Base-by-base conservation (phyloP, 2,329 filamentous ascomycete genomes). In the Metarhizium robertsii region DNA sequence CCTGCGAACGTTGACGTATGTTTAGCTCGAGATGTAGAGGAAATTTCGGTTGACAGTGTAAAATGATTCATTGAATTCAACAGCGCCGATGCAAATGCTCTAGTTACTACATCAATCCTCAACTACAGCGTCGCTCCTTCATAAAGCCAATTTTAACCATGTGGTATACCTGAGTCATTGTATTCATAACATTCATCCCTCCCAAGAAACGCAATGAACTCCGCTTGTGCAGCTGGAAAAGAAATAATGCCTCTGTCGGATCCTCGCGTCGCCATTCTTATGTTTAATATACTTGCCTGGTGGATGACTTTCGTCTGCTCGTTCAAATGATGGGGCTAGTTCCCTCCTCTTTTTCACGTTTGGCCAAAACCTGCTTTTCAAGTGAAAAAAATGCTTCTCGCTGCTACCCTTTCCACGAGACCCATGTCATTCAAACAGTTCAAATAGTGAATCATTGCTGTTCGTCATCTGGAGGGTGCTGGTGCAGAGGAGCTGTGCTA, bases 401-500 rank as follows among this genome's bases (percentile, higher is more conserved):
- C 32, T 3, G 10, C 32, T 34, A 11, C 32, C 32, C 32, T 34
- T 34, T 34, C 10, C 32, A 34, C 6, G 7, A 34, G 10, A 34
- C 7, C 6, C 6, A 34, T 34, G 52, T 18, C 50, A 56, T 14
- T 45, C 45, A n/a, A 52, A 38, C 40, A 11, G 10, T 30, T 4
- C 5, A 40, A 25, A 40, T 40, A 40, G 5, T 14, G 13, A 13
- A 40, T 47, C 20, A 48, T 8, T 47, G 25, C 25, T 56, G 48
- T 7, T 38, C 34, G 29, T 43, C 11, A 14, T 58, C 56, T 18
- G 42, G 52, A 11, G 25, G 52, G 55, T 63, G 60, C 52, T 64
- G 66, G 53, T 72, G 68, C 56, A 72, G 66, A 3, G 66, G 65
- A 13, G 70, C 70, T 6, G 69, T 71, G 61, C 70, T 73, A 38